Evolutionary conservation across 2,329 filamentous ascomycete species (phyloP).

Genomic region (Venturia nashicola): DNA sequence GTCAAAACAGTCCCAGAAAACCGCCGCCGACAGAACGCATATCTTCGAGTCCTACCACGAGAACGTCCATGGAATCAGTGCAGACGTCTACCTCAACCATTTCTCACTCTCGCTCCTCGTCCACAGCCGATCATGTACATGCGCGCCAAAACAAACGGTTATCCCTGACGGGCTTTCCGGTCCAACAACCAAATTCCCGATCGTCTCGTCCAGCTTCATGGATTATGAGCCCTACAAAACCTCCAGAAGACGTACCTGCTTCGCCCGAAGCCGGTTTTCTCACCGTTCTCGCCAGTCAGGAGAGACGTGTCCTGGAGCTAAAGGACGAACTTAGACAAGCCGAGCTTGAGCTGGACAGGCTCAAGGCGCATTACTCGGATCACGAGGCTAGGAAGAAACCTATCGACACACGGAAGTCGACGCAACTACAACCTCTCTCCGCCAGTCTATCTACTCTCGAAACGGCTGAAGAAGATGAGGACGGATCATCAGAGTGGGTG

Average conservation of each 20-base stretch:
- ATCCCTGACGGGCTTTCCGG: slow-evolving; percentile 34
- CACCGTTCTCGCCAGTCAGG: slow-evolving; percentile 82
- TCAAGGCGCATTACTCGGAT: slow-evolving; percentile 75
- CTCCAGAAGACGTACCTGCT: slow-evolving; percentile 17
- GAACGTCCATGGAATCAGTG: not conserved
- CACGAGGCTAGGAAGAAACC: slow-evolving; percentile 69
- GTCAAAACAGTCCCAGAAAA: slow-evolving; percentile 9
- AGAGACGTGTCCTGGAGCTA: slow-evolving; percentile 79
- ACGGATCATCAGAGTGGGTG: slow-evolving; percentile 31
- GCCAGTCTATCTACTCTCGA: slow-evolving; percentile 8
- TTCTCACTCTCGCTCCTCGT: slow-evolving; percentile 21
- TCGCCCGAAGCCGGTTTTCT: slow-evolving; percentile 45
- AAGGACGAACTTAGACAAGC: slow-evolving; percentile 79
- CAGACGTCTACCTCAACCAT: slow-evolving; percentile 14
- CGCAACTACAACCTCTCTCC: slow-evolving; percentile 32
- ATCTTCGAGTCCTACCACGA: slow-evolving; percentile 2
- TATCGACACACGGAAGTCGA: slow-evolving; percentile 46
- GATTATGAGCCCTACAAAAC: slow-evolving; percentile 20
- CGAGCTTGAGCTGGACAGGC: slow-evolving; percentile 58
- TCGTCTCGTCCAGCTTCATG: slow-evolving; percentile 26
- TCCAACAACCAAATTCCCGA: slow-evolving; percentile 26
- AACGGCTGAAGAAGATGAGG: slow-evolving; percentile 26
- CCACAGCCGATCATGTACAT: slow-evolving; percentile 10
- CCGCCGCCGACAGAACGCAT: slow-evolving; percentile 9
- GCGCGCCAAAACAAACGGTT: slow-evolving; percentile 29